Evolutionary conservation across 345 rosid species (phyloP).

Genomic region (Citrus reticulata): DNA sequence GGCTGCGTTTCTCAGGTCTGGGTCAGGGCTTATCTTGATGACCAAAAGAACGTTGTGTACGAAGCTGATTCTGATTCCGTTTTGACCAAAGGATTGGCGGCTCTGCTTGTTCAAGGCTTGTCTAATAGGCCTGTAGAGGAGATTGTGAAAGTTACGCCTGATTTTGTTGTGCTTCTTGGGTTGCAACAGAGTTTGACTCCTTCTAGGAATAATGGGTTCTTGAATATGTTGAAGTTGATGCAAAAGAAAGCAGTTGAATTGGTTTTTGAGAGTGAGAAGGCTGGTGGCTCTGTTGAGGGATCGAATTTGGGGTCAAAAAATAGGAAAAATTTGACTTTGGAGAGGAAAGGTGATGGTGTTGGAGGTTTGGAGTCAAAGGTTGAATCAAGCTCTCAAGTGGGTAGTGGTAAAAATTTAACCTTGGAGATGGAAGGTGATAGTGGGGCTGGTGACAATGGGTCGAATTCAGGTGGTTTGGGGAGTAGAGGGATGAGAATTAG

Average conservation of each 20-base stretch:
- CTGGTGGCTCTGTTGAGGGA: slow-evolving; percentile 6
- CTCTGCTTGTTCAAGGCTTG: slow-evolving; percentile 79
- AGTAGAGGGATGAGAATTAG: slow-evolving; percentile 69
- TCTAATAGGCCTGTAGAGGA: slow-evolving; percentile 75
- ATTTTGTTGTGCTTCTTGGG: slow-evolving; percentile 74
- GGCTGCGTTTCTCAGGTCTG: slow-evolving; percentile 97
- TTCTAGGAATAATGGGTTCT: slow-evolving; percentile 84
- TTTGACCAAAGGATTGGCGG: slow-evolving; percentile 86
- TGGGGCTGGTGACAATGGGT: background rate
- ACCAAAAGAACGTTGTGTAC: slow-evolving; percentile 52
- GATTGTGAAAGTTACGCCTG: slow-evolving; percentile 69
- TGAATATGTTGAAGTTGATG: slow-evolving; percentile 92
- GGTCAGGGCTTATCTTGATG: slow-evolving; percentile 85
- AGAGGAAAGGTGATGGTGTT: background rate
- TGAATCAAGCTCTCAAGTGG: slow-evolving; percentile 18
- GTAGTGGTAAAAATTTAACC: background rate
- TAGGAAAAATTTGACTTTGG: background rate
- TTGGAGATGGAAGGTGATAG: background rate
- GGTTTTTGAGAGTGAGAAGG: slow-evolving; percentile 37
- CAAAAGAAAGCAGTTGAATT: slow-evolving; percentile 74
- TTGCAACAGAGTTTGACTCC: slow-evolving; percentile 84
- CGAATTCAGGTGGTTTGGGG: slow-evolving; percentile 29
- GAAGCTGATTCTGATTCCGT: slow-evolving; percentile 94
- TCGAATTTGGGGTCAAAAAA: slow-evolving; percentile 4
- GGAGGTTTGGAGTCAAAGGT: background rate